These are phyloP conservation scores for Thymus quinquecostatus DNA, from an alignment of 257 asterid species.

Conservation along the genomic window DNA sequence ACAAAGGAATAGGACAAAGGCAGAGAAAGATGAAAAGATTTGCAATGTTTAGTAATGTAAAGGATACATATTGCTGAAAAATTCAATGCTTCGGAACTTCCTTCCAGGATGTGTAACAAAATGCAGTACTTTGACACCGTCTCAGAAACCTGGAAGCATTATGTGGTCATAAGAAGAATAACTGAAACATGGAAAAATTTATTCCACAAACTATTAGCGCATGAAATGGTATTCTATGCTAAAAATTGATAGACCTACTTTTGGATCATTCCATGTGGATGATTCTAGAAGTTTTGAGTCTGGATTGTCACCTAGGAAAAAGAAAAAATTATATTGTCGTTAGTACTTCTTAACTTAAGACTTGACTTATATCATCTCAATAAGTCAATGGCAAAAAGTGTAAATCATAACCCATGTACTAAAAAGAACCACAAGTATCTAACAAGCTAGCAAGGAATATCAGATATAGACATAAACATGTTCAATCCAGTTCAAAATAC, in stretches of 20 bases:
- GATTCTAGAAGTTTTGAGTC: conserved; percentile 65
- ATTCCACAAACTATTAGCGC: conserved; percentile 14
- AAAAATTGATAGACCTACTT: conserved; percentile 47
- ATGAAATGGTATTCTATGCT: background rate
- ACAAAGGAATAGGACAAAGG: background rate
- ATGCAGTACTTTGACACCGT: conserved; percentile 74
- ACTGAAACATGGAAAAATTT: conserved; percentile 5
- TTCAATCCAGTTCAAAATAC: background rate
- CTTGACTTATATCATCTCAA: conserved; percentile 16
- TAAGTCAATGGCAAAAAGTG: conserved; percentile 14
- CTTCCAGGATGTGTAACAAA: conserved; percentile 79
- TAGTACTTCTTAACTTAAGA: conserved; percentile 7
- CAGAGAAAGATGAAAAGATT: conserved; percentile 3
- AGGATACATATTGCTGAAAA: conserved; percentile 96
- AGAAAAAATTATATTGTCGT: conserved; percentile 18
- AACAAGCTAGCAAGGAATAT: conserved; percentile 23
- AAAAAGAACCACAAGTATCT: background rate
- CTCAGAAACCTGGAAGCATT: conserved; percentile 68
- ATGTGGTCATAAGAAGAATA: conserved; percentile 33
- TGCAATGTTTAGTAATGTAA: conserved; percentile 22
- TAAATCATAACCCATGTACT: conserved; percentile 15
- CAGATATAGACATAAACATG: conserved; percentile 9
- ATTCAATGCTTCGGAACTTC: conserved; percentile 71
- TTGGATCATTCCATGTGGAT: conserved; percentile 74
- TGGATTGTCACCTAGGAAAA: conserved; percentile 59